Conservation (phyloP, 2,329 filamentous ascomycete species). For the Keithomyces neogunnii region DNA sequence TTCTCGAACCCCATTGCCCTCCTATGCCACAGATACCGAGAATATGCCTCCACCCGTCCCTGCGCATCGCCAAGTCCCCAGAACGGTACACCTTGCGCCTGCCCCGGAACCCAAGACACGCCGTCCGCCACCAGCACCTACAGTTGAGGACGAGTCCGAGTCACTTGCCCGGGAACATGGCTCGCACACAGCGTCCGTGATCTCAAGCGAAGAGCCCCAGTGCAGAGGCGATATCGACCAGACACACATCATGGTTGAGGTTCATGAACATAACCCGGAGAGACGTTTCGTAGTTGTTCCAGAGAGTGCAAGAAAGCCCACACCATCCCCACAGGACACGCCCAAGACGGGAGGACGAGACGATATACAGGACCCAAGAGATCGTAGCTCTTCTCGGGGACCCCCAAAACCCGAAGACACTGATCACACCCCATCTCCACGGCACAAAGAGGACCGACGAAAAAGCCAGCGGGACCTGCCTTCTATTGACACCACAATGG, state of each 20-base stretch:
- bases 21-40: constrained; percentile 6
- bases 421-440: background rate
- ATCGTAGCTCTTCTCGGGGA: background rate
- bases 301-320: constrained; percentile 14
- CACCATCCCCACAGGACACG: background rate
- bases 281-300: constrained; percentile 55
- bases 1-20: constrained; percentile 12
- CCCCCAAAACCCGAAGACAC: background rate
- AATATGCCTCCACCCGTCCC: constrained; percentile 9
- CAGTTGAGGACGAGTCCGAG: constrained; percentile 59
- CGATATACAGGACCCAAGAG: background rate
- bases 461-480: constrained; percentile 33
- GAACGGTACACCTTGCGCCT: constrained; percentile 8
- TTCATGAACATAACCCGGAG: constrained; percentile 52
- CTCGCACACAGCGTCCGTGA: constrained; percentile 17
- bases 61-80: constrained; percentile 6
- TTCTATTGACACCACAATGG: constrained; percentile 33
- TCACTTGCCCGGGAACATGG: constrained; percentile 55
- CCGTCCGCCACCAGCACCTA: constrained; percentile 50
- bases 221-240: constrained; percentile 61
- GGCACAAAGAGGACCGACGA: constrained; percentile 17
- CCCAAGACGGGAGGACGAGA: background rate
- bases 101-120: constrained; percentile 14
- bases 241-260: constrained; percentile 56
- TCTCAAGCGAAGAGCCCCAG: constrained; percentile 44